phyloP scores from a whole-genome alignment of 495 filamentous ascomycete genomes.

The Aspergillus ellipticus region DNA sequence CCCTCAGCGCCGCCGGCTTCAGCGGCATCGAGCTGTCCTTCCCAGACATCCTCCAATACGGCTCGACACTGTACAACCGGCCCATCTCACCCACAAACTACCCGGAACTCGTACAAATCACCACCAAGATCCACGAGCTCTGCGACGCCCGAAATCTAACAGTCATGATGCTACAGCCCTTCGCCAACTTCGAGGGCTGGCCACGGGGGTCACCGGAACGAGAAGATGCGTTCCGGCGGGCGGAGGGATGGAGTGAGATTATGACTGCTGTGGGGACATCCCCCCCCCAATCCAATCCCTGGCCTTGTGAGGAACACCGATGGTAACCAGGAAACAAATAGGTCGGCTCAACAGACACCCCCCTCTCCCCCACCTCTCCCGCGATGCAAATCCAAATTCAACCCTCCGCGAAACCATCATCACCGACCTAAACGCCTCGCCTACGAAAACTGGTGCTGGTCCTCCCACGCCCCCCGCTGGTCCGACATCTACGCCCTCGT shows the following conservation, averaged over 20 bases:
- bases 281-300: not conserved
- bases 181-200: constrained; percentile 81
- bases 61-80: constrained; percentile 43
- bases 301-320: no score
- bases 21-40: constrained; percentile 70
- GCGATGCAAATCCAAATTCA: no score
- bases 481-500: constrained; percentile 68
- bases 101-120: constrained; percentile 47
- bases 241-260: constrained; percentile 65
- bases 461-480: constrained; percentile 67
- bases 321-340: no score
- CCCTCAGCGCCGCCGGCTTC: constrained; percentile 65
- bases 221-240: constrained; percentile 62
- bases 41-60: constrained; percentile 68
- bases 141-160: constrained; percentile 51
- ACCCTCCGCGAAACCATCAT: constrained; percentile 53
- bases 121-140: constrained; percentile 46
- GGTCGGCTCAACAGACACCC: constrained; percentile 68
- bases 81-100: constrained; percentile 55
- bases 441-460: constrained; percentile 88
- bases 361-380: constrained; percentile 47
- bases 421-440: constrained; percentile 63
- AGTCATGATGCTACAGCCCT: constrained; percentile 76
- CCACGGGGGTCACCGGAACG: constrained; percentile 51
- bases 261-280: constrained; percentile 64